Percentiles rank a stretch among this genome's conserved stretches.
These are phyloP conservation scores for Glycine latifolia DNA, from an alignment of 306 rosid genomes.

Conservation along the genomic window DNA sequence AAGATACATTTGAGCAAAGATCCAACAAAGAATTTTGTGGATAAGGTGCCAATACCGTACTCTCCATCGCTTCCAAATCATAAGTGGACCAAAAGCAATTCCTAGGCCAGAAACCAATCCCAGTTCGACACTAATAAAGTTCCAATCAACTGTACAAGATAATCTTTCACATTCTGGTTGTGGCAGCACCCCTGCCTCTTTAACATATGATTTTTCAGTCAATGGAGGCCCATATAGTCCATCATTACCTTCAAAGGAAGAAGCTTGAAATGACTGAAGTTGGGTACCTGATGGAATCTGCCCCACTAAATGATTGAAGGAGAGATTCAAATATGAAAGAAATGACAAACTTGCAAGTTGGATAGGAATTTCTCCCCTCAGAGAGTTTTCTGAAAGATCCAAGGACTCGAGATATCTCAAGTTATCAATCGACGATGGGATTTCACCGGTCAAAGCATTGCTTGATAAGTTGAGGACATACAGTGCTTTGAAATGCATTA, in stretches of 20 bases:
- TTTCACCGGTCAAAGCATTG: slow-evolving; percentile 51
- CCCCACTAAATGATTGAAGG: slow-evolving; percentile 47
- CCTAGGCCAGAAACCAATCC: slow-evolving; percentile 38
- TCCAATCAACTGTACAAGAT: slow-evolving; percentile 1
- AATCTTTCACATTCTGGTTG: not conserved
- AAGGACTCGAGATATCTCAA: slow-evolving; percentile 49
- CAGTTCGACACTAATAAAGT: slow-evolving; percentile 12
- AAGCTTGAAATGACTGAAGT: slow-evolving; percentile 37
- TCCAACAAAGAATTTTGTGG: slow-evolving; percentile 18
- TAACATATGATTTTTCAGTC: not conserved
- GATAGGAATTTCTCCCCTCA: slow-evolving; percentile 48
- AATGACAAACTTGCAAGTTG: slow-evolving; percentile 45
- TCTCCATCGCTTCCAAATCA: slow-evolving; percentile 35
- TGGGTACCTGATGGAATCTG: slow-evolving; percentile 48
- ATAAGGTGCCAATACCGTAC: not conserved
- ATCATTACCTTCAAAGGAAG: slow-evolving; percentile 41
- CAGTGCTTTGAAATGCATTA: slow-evolving; percentile 41
- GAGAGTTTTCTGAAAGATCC: slow-evolving; percentile 48
- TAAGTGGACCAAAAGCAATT: not conserved
- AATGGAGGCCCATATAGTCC: slow-evolving; percentile 50
- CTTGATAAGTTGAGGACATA: slow-evolving; percentile 50
- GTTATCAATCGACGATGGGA: slow-evolving; percentile 48
- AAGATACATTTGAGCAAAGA: slow-evolving; percentile 20
- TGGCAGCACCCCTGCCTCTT: not conserved
- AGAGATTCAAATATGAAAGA: slow-evolving; percentile 53